Base-by-base conservation (phyloP, 352 stramenopile species). In the Phytophthora ohioensis region DNA sequence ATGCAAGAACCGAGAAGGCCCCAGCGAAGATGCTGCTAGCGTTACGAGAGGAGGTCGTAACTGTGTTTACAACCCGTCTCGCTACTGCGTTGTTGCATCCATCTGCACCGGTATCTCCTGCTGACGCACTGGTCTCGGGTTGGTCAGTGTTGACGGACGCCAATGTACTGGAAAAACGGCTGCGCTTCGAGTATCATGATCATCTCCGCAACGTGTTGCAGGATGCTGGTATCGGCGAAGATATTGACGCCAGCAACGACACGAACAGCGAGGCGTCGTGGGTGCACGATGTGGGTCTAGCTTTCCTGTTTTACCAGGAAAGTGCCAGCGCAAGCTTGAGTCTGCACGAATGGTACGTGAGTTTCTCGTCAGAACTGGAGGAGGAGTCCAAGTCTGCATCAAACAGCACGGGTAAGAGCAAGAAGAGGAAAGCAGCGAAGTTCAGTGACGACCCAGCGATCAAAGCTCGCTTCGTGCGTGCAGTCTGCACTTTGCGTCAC, bases 261-360 rank as follows among this genome's bases (percentile, higher is more conserved):
- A 42, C 39, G n/a, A 56, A 67, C 3, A 35, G 53, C 31, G 36
- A 73, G 17, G 47, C 61, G 42, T 78, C 75, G 42, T 92, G 80
- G 73, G 64, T 84, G 15, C 76, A 82, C 32, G 85, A 95, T 56
- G 69, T 92, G 17, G 85, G 84, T 15, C 56, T 92, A 7, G 81
- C 78, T 15, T 93, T 91, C 73, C 52, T 87, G 36, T 87, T 91
- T 53, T 95, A 95, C 58, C 75, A 86, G 13, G 85, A 93, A 62
- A 91, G 74, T 36, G 69, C 84, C 0, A 85, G 82, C 36, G 76
- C 87, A 17, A 78, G 82, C 10, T 56, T 95, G 53, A 88, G 79
- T 56, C 64, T 93, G 42, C 62, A 62, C 34, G 87, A 93, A 38
- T 95, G 87, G 87, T 91, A 85, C 53, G 80, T 83, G 15, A 78